Evolutionary conservation across 345 rosid genomes (phyloP), one percentile per base, ranked within the genome.

Genomic region (Mangifera indica): DNA sequence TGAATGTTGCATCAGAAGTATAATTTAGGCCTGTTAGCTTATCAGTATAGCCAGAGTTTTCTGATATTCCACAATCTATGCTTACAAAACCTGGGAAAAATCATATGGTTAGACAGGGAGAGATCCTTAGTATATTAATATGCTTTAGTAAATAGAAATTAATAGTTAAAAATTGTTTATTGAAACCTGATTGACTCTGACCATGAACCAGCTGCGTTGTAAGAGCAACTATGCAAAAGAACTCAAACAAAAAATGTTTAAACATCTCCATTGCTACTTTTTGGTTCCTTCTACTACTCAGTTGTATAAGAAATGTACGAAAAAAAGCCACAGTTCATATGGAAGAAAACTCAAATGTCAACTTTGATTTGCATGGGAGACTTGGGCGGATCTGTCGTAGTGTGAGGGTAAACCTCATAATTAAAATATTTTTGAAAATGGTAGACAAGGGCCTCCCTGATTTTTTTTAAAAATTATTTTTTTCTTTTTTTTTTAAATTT

Each of bases 61-160:
- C 37, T 0, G 61, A 12, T 45, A 37, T 15, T 21, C 72, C 63
- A 15, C 63, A 68, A 22, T 68, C 72, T 8, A 68, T 40, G 72
- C 72, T 68, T 5, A 55, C 22, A 10, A 68, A 68, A 2, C 63
- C 72, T 26, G 69, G 3, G 3, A 13, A 17, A 44, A 7, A 6
- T 22, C 6, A 22, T 21, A 46, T 12, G 20, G 53, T 12, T 3
- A 2, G 10, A 54, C 17, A 12, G 10, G 1, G 3, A 26, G 10
- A 37, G 26, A 60, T 60, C 0, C n/a, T 34, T 34, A 5, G 40
- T 37, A 37, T 34, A n/a, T n/a, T n/a, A 0, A 49, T 3, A 9
- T 26, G 11, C 0, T 0, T 49, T 24, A 10, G 15, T n/a, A 7
- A 17, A 14, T 66, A 26, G 17, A 5, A 60, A 58, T 26, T 58